Evolutionary conservation across 2,329 filamentous ascomycete species (phyloP), one percentile per base, ranked within the genome.

Genomic region (Colletotrichum horii): DNA sequence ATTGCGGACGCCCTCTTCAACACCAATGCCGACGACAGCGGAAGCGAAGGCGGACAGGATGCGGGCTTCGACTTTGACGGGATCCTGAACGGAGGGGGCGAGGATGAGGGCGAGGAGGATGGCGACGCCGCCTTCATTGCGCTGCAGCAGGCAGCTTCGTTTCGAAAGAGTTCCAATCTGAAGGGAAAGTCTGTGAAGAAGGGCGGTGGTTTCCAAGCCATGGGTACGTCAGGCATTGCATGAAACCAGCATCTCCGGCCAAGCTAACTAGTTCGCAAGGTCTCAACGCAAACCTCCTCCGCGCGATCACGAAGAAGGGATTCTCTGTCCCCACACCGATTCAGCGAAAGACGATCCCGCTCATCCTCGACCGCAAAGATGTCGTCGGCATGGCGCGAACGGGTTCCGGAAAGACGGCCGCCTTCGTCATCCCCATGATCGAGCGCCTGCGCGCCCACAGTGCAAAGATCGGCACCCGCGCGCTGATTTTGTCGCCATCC

Each of bases 351-450:
- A 95, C 97, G 3, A 98, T 99, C 64, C 97, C 97, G 6, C 88
- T 98, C 71, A 92, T 99, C 71, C 89, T 98, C 79, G 94, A 97
- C 77, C 92, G 94, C 70, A 95, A 96, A 85, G 97, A 99, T 89
- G 95, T 98, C n/a, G 96, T 99, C 28, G 97, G 96, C 79, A 99
- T 99, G 97, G 97, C 97, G 9, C 91, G 97, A 79, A 99, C 97
- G n/a, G 97, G 97, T 83, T 98, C 96, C 24, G 97, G 97, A 87
- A 99, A 99, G 88, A 99, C 97, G 2, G 97, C 96, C 2, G 97
- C 97, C 26, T 99, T 99, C 84, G 96, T 98, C 30, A 97, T 99
- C 78, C 97, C 97, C 58, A 98, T 99, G 96, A 96, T 99, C 76
- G 95, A 99, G 87, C 94, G 94, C 78, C 88, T 99, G 76, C 97